These are phyloP conservation scores for Sungouiozyma intestinalis DNA, from an alignment of 805 yeast species.

Conservation along the genomic window DNA sequence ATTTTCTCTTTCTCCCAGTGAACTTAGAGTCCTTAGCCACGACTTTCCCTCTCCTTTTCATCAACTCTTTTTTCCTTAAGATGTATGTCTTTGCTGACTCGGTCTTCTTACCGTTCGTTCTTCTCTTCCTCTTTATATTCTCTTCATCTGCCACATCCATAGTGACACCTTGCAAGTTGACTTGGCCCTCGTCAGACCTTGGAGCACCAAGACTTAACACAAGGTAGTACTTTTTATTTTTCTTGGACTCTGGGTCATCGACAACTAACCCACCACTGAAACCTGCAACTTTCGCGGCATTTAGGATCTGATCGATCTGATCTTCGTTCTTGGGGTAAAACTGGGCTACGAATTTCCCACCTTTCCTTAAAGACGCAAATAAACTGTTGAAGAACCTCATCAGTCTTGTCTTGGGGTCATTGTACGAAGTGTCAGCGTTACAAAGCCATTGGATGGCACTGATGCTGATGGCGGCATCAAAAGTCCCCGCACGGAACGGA, in stretches of 20 bases:
- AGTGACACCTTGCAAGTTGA: conserved; percentile 70
- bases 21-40: conserved; percentile 88
- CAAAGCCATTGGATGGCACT: conserved; percentile 97
- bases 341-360: conserved; percentile 96
- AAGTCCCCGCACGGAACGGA: conserved; percentile 92
- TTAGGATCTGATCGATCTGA: conserved; percentile 67
- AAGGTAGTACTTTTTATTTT: conserved; percentile 81
- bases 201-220: conserved; percentile 62
- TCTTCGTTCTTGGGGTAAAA: conserved; percentile 88
- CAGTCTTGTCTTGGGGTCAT: conserved; percentile 76
- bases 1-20: conserved; percentile 76
- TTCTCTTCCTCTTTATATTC: conserved; percentile 5
- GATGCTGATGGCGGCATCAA: conserved; percentile 92
- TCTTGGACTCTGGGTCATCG: conserved; percentile 88
- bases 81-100: conserved; percentile 78
- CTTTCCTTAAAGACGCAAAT: conserved; percentile 77
- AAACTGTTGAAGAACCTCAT: conserved; percentile 78
- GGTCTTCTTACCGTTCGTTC: conserved; percentile 20
- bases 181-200: conserved; percentile 61
- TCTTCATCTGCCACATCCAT: conserved; percentile 53
- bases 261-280: conserved; percentile 92
- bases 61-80: conserved; percentile 82
- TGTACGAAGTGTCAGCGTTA: conserved; percentile 77
- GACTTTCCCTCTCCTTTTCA: conserved; percentile 79
- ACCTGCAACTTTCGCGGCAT: conserved; percentile 87